phyloP scores from a whole-genome alignment of 73 alveolate genomes.

The Effrenium voratum region DNA sequence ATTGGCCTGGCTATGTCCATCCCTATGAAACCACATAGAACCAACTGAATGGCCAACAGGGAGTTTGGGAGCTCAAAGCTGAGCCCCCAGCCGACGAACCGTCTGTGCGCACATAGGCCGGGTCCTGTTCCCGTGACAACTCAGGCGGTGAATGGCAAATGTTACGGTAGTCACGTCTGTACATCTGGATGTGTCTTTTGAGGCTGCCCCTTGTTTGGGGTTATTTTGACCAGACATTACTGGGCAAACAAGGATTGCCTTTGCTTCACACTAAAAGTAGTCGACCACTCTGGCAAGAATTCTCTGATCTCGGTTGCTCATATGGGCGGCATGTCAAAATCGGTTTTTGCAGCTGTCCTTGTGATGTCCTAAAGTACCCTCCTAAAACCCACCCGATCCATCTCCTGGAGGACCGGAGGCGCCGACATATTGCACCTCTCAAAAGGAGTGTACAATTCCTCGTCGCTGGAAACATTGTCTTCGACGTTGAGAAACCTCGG shows the following conservation, averaged over 20 bases:
- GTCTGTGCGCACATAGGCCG: conserved; percentile 70
- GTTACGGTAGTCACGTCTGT: no score
- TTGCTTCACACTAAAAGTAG: not conserved
- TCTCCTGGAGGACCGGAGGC: conserved; percentile 82
- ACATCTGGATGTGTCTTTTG: not conserved
- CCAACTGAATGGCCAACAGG: not conserved
- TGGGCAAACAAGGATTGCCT: not conserved
- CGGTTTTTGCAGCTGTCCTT: no score
- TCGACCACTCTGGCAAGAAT: not conserved
- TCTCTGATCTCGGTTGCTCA: no score
- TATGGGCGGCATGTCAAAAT: no score
- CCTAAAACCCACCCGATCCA: no score
- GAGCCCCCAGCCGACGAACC: conserved; percentile 39
- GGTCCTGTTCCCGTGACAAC: no score
- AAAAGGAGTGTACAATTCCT: conserved; percentile 72
- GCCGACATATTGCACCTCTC: conserved; percentile 90
- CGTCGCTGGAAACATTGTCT: conserved; percentile 81
- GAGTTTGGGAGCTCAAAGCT: not conserved
- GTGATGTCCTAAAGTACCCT: no score
- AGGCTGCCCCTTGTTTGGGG: not conserved
- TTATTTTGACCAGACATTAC: not conserved
- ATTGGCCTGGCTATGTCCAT: not conserved
- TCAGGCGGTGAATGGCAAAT: no score
- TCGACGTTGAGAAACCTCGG: conserved; percentile 79
- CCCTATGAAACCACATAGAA: not conserved